Evolutionary conservation across 768 basidiomycete species (phyloP).

Genomic region (Amanita rubescens): DNA sequence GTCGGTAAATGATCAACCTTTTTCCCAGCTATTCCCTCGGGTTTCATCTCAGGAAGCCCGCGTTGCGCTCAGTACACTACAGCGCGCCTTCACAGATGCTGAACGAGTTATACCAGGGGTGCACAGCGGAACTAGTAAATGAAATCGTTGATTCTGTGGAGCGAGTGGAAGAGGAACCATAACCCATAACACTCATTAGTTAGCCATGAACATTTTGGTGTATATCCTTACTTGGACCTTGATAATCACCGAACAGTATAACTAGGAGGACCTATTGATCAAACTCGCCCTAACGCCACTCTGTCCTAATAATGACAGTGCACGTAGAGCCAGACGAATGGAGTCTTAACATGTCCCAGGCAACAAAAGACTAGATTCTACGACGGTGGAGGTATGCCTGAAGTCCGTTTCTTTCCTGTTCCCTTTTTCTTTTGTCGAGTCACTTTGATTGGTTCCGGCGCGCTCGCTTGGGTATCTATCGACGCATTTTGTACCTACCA

Average conservation of each 20-base stretch:
- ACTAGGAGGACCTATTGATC: background rate
- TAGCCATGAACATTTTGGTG: background rate
- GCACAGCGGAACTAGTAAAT: constrained; percentile 83
- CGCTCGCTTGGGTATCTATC: constrained; percentile 39
- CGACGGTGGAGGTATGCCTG: constrained; percentile 6
- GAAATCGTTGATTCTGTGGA: constrained; percentile 93
- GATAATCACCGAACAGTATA: background rate
- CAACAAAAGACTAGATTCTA: background rate
- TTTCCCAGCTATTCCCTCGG: constrained; percentile 74
- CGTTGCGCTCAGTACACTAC: constrained; percentile 75
- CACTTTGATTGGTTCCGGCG: constrained; percentile 71
- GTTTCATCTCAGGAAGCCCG: constrained; percentile 91
- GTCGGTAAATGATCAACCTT: constrained; percentile 2
- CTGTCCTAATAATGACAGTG: background rate
- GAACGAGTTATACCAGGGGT: constrained; percentile 95
- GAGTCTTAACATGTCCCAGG: background rate
- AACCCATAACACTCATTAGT: constrained; percentile 12
- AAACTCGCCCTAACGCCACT: too few relatives aligned
- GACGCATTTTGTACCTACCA: constrained; percentile 39
- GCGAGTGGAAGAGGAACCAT: constrained; percentile 75
- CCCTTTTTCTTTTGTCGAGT: constrained; percentile 62
- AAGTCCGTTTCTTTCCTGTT: constrained; percentile 57
- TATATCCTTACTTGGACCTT: background rate
- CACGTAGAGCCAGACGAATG: background rate
- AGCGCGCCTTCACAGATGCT: constrained; percentile 90